Base-by-base conservation (phyloP, 1,284 basidiomycete genomes). In the Leccinum pachyderme region DNA sequence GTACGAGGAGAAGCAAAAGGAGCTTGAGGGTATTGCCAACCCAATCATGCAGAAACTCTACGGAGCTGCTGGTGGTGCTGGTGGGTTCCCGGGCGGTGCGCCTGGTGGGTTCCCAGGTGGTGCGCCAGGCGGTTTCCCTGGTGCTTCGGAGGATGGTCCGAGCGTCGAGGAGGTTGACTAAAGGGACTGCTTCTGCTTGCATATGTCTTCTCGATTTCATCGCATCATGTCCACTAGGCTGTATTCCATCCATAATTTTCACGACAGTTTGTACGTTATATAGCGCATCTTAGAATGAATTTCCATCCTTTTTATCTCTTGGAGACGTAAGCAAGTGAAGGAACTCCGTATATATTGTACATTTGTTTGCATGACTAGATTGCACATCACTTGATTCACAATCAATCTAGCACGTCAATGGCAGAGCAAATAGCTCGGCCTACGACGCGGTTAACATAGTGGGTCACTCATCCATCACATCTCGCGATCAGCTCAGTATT, bases 31-130 rank as follows among this genome's bases (percentile, higher is more conserved):
- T 11, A 73, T 95, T 62, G 91, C 94, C 65, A 95, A 89, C 81
- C 95, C 95, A 49, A 95, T 96, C 77, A 96, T 96, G 93, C 86
- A 89, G 77, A 91, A 89, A 77, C 83, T 95, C 27, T 98, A 98
- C 77, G 83, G 84, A 56, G 78, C 82, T 61, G 89, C 83, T 46
- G 90, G 87, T 65, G 89, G 76, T 61, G 77, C 29, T 12, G 44
- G 77, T 48, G 59, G 59, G 0, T 76, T 76, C 70, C 77, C 78
- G 47, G 80, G 79, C 54, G 83, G 76, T 60, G 74, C 75, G 53
- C 73, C 75, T 7, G 79, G 77, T 50, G 81, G 75, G 31, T 77
- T 76, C 67, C 78, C 80, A 2, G 82, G 71, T 41, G 78, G 69
- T 63, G 73, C 81, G 48, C 82, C 82, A 44, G 81, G 78, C 35